Evolutionary conservation across 2,329 filamentous ascomycete genomes (phyloP), one percentile per base, ranked within the genome.

Genomic region (Paraphaeosphaeria minitans): DNA sequence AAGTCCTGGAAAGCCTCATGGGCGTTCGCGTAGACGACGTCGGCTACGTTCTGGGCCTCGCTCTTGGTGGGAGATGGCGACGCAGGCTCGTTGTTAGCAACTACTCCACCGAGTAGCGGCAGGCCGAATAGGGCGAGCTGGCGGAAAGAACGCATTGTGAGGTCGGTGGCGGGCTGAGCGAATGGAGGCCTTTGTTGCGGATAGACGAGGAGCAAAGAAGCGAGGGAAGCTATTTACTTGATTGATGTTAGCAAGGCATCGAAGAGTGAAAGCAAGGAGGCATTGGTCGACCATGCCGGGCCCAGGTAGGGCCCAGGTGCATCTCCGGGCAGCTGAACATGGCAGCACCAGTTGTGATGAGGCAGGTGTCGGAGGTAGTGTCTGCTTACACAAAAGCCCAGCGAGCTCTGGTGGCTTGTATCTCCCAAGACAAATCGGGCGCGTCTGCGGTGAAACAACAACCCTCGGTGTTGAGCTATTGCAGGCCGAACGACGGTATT

Each of bases 1-100:
- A 87, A 74, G 58, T 85, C 81, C 63, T 83, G 80, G 76, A 89
- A 85, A 19, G 75, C 77, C 56, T 77, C 69, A 19, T 76, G 69
- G n/a, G 69, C 71, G 50, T 70, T 71, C 27, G 71, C 66, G 58
- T 75, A 75, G 63, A 71, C 64, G 50, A 64, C 62, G 22, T 61
- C 63, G 27, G 53, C 52, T 39, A 52, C 58, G 19, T 58, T 54
- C 24, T 58, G 60, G 48, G 53, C 60, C 19, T 63, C 52, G 19
- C 19, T 19, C 35, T 67, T 59, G 35, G 64, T 71, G 29, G 66
- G 65, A 19, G 61, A 65, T 22, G 66, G 66, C 24, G 59, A 65
- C 50, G 65, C 61, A 12, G 69, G 58, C 42, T 68, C 58, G 22
- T 66, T 56, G 51, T 65, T 57, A 47, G 65, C 65, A 27, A 67